Percentiles rank a stretch among this genome's conserved stretches.
These are phyloP conservation scores for Diaporthe citriasiana DNA, from an alignment of 2,329 filamentous ascomycete genomes.

Conservation along the genomic window DNA sequence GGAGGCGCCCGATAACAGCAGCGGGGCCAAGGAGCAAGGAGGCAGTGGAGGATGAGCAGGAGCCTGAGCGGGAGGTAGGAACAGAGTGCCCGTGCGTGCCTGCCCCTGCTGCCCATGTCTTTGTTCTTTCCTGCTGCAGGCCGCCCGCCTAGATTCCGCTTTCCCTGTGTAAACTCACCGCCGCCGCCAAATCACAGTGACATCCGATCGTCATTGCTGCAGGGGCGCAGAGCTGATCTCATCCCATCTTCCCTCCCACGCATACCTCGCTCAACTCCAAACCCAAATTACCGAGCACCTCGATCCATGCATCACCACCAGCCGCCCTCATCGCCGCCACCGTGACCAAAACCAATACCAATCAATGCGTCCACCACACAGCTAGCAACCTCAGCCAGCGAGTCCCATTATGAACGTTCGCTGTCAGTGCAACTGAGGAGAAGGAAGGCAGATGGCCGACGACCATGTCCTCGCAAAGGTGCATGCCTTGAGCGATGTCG, in stretches of 20 bases:
- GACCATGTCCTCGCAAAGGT: constrained; percentile 76
- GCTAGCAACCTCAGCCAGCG: constrained; percentile 9
- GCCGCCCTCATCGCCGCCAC: not conserved
- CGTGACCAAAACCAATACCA: not conserved
- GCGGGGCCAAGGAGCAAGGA: not conserved
- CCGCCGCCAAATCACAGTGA: not conserved
- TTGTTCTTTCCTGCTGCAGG: not conserved
- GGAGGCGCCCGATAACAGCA: constrained; percentile 21
- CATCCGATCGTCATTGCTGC: constrained; percentile 32
- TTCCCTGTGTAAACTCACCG: not conserved
- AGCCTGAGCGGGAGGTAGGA: not conserved
- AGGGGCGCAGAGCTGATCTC: constrained; percentile 27
- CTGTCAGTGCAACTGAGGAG: constrained; percentile 12
- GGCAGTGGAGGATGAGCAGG: not conserved
- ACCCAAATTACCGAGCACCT: not conserved
- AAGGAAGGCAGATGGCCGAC: constrained; percentile 68
- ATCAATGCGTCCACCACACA: not conserved
- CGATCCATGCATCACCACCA: constrained; percentile 19
- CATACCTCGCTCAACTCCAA: not conserved
- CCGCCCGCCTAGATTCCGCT: too few species aligned
- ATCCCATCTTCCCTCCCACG: not conserved
- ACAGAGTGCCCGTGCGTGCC: constrained; percentile 15
- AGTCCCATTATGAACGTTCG: constrained; percentile 30
- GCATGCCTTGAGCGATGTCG: constrained; percentile 86
- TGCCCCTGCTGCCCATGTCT: constrained; percentile 28